A percentile compares a stretch with the other conserved stretches of the same genome.
Evolutionary conservation across 2,329 filamentous ascomycete species (phyloP).

Genomic region (Aspergillus quadrilineatus): DNA sequence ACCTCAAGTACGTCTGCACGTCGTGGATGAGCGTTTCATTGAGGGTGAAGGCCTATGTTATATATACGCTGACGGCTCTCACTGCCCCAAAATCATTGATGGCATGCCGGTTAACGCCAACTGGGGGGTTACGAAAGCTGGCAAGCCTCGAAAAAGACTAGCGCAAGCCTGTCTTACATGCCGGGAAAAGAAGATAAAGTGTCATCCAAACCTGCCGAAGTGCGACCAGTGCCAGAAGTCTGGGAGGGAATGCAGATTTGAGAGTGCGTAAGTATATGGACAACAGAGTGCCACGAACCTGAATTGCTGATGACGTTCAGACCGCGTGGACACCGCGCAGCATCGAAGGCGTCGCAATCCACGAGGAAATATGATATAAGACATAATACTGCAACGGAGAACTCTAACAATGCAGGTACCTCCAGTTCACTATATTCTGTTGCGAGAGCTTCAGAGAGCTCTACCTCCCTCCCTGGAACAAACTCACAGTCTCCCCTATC

Average conservation of each 20-base stretch:
- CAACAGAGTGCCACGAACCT: not conserved
- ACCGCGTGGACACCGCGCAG: conserved; percentile 36
- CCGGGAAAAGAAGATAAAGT: conserved; percentile 97
- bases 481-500: conserved; percentile 33
- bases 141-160: conserved; percentile 85
- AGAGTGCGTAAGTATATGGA: conserved; percentile 70
- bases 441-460: conserved; percentile 31
- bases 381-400: conserved; percentile 21
- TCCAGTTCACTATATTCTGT: conserved; percentile 31
- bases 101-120: conserved; percentile 84
- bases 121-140: conserved; percentile 92
- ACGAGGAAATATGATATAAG: conserved; percentile 23
- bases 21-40: conserved; percentile 49
- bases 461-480: conserved; percentile 31
- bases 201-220: conserved; percentile 81
- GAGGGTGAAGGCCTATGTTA: conserved; percentile 79
- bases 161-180: conserved; percentile 93
- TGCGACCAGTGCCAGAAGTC: conserved; percentile 93
- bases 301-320: conserved; percentile 16
- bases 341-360: conserved; percentile 25
- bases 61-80: conserved; percentile 80
- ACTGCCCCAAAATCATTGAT: conserved; percentile 80
- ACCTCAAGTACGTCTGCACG: conserved; percentile 29
- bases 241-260: conserved; percentile 78
- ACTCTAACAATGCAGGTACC: conserved; percentile 21